A percentile compares a stretch with the other conserved stretches of the same genome.
Evolutionary conservation across 139 green algal species (phyloP).

Genomic region (Volvox reticuliferus): DNA sequence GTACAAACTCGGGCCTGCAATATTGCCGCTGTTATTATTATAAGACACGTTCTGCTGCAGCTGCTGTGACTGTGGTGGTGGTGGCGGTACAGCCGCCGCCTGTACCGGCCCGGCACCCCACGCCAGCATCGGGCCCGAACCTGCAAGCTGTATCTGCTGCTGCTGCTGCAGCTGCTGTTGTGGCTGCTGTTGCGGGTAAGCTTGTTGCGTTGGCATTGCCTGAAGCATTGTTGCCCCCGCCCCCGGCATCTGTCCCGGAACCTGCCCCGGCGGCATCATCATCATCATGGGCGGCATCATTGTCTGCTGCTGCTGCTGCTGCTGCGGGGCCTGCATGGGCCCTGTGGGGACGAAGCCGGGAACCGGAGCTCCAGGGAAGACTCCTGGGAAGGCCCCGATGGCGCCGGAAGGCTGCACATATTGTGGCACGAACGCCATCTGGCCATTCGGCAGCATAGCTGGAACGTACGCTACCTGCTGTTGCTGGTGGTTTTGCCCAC

Average conservation of each 20-base stretch:
- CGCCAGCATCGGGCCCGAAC: background rate
- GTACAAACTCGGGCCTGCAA: conserved; percentile 3
- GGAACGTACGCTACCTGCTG: conserved; percentile 52
- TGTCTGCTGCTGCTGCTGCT: conserved; percentile 2
- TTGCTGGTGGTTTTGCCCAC: conserved; percentile 16
- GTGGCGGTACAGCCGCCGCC: background rate
- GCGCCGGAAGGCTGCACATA: background rate
- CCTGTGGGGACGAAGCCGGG: background rate
- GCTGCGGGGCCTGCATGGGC: background rate
- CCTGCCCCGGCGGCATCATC: background rate
- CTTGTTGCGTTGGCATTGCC: no score
- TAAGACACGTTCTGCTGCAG: background rate
- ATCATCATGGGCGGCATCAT: background rate
- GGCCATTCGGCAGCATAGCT: conserved; percentile 51
- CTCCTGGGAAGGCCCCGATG: background rate
- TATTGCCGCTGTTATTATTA: background rate
- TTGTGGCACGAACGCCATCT: conserved; percentile 59
- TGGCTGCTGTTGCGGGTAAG: no score
- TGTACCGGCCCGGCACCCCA: background rate
- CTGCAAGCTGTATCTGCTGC: background rate
- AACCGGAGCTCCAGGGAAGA: background rate
- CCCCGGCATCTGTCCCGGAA: background rate
- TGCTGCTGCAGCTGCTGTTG: background rate
- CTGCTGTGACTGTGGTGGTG: background rate
- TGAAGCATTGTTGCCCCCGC: background rate